These are phyloP conservation scores for Rhodamnia rubescens DNA, from an alignment of 345 rosid species.

Conservation along the genomic window DNA sequence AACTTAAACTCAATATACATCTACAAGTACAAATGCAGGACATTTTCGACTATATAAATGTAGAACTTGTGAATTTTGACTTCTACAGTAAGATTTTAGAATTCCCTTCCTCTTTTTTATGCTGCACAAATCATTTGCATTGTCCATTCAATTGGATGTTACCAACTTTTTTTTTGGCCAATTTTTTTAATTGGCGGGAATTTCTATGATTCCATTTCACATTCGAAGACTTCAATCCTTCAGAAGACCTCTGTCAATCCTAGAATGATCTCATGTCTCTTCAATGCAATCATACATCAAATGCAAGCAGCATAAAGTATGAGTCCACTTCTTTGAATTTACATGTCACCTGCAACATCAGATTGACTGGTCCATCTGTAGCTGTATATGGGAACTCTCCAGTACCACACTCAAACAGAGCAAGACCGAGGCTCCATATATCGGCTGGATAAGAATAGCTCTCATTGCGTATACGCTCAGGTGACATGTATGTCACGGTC, in stretches of 20 bases:
- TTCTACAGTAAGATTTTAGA: not conserved
- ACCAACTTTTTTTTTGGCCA: not conserved
- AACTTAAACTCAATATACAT: not conserved
- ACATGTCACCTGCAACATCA: slow-evolving; percentile 83
- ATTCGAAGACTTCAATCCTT: not conserved
- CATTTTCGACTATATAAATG: not conserved
- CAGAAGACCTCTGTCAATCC: not conserved
- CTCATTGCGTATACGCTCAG: slow-evolving; percentile 78
- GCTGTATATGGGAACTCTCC: slow-evolving; percentile 92
- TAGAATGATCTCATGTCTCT: not conserved
- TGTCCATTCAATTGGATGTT: not conserved
- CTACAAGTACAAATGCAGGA: not conserved
- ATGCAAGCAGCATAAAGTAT: not conserved
- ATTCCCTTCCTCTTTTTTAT: not conserved
- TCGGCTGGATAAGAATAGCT: slow-evolving; percentile 93
- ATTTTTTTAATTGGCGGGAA: not conserved
- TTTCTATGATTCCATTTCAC: not conserved
- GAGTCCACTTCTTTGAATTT: not conserved
- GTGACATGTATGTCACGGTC: slow-evolving; percentile 99
- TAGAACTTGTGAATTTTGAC: not conserved
- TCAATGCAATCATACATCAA: not conserved
- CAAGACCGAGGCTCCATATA: slow-evolving; percentile 97
- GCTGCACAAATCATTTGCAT: not conserved
- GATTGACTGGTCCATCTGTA: slow-evolving; percentile 83
- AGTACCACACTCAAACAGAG: slow-evolving; percentile 88